phyloP scores from a whole-genome alignment of 495 filamentous ascomycete species.

The Lasiosphaeris hirsuta region DNA sequence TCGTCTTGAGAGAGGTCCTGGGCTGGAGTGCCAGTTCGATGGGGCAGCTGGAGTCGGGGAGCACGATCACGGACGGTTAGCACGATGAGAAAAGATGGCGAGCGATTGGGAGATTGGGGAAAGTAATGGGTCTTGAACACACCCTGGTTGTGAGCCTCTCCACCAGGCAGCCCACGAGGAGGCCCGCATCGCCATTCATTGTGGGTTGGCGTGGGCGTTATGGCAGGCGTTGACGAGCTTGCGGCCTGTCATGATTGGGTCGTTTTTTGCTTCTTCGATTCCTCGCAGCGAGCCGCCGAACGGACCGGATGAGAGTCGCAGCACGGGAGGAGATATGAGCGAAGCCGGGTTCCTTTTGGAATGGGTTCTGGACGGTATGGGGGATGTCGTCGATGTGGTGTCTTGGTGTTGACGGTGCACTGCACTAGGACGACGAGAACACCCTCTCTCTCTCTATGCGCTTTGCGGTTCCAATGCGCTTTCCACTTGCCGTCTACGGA shows the following conservation, averaged over 20 bases:
- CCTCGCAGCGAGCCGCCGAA: too few species aligned
- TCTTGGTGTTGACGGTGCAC: too few species aligned
- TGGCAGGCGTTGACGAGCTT: slow-evolving; percentile 20
- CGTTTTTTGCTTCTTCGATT: not conserved
- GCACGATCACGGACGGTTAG: not conserved
- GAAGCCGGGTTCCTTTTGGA: not conserved
- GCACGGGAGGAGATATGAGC: too few species aligned
- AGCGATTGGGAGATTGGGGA: not conserved
- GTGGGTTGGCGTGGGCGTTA: slow-evolving; percentile 18
- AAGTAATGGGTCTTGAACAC: slow-evolving; percentile 21
- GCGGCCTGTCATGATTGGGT: slow-evolving; percentile 32
- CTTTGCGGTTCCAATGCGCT: not conserved
- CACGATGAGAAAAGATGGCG: not conserved
- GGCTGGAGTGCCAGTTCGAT: slow-evolving; percentile 57
- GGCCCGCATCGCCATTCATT: slow-evolving; percentile 62
- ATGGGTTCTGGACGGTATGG: too few species aligned
- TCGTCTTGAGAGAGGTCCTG: slow-evolving; percentile 60
- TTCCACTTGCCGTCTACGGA: slow-evolving; percentile 4
- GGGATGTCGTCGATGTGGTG: too few species aligned
- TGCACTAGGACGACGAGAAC: too few species aligned
- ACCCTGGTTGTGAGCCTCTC: slow-evolving; percentile 63
- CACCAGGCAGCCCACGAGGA: slow-evolving; percentile 61
- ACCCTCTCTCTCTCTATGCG: not conserved
- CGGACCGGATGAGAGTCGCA: too few species aligned
- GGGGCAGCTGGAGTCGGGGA: slow-evolving; percentile 49